Conservation (phyloP, 768 basidiomycete species). For the Psilocybe tampanensis region DNA sequence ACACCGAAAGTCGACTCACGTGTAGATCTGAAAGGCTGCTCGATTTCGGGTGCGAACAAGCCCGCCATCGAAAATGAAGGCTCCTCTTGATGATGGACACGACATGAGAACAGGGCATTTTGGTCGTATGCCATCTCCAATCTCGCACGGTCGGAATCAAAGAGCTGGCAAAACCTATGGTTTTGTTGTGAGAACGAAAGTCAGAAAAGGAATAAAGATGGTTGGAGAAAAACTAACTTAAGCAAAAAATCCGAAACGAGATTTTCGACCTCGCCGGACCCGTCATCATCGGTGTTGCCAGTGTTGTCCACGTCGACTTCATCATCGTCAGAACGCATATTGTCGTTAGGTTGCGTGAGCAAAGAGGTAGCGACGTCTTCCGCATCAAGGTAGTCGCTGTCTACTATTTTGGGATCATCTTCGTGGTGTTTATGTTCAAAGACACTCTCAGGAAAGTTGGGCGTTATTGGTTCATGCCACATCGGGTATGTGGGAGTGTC, state of each 20-base stretch:
- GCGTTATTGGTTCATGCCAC: too few species aligned
- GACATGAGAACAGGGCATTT: constrained; percentile 29
- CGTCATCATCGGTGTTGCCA: not conserved
- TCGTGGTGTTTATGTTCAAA: not conserved
- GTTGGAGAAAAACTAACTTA: not conserved
- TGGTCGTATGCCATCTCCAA: constrained; percentile 29
- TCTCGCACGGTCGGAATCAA: constrained; percentile 26
- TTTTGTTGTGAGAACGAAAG: too few species aligned
- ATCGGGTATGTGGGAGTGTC: too few species aligned
- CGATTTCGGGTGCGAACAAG: constrained; percentile 11
- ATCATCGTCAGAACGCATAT: not conserved
- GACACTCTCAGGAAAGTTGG: not conserved
- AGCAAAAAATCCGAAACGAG: not conserved
- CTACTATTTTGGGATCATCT: not conserved
- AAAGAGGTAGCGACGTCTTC: not conserved
- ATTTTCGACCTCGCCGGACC: not conserved
- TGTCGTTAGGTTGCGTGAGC: not conserved
- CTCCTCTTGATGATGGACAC: constrained; percentile 17
- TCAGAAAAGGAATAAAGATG: not conserved
- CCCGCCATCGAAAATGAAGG: constrained; percentile 14
- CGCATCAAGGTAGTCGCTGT: not conserved
- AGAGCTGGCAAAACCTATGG: constrained; percentile 25
- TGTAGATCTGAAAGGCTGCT: constrained; percentile 4
- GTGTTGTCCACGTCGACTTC: not conserved
- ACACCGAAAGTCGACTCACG: constrained; percentile 4